Base-by-base conservation (phyloP, 805 yeast species). In the Starmerella asiatica region DNA sequence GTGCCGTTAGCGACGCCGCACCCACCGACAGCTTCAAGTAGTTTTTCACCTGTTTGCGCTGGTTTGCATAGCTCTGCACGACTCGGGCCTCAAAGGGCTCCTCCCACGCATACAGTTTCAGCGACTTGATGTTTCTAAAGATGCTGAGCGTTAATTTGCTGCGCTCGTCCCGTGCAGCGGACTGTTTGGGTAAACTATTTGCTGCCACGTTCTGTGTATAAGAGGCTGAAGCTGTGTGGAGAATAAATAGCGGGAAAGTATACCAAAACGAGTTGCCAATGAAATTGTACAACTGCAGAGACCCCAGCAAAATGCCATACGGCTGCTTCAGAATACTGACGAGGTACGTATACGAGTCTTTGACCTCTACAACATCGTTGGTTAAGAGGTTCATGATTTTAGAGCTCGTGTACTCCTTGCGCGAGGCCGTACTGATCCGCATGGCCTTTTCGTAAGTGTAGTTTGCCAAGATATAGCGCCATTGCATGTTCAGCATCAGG, bases 41-140 rank as follows among this genome's bases (percentile, higher is more conserved):
- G 38, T 61, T 65, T 43, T 73, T 65, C 60, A 84, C 68, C 50
- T 81, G 82, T 20, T 65, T 67, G 58, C 86, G 69, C 60, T 86
- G 94, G 28, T 79, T 80, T 69, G 96, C 75, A 19, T 88, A 88
- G 52, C 73, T 63, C 47, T 71, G 71, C 12, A 20, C 7, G 44
- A 91, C 66, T 52, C 78, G 79, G 28, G 68, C 70, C 54, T 73
- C 71, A 57, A 82, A 85, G 2, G 97, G 94, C 21, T 57, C 62
- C 62, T 91, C 99, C 99, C 99, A 91, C 3, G 93, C 93, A 54
- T 91, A 91, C 34, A 93, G 69, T 57, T 91, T 91, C 55, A 91
- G 67, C 7, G 95, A 83, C 61, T 84, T 86, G 57, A 86, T 82
- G 56, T 84, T 85, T 57, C 81, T 79, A 56, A 86, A 67, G 40